Evolutionary conservation across 495 filamentous ascomycete species (phyloP).

Genomic region (Xylaria grammica): DNA sequence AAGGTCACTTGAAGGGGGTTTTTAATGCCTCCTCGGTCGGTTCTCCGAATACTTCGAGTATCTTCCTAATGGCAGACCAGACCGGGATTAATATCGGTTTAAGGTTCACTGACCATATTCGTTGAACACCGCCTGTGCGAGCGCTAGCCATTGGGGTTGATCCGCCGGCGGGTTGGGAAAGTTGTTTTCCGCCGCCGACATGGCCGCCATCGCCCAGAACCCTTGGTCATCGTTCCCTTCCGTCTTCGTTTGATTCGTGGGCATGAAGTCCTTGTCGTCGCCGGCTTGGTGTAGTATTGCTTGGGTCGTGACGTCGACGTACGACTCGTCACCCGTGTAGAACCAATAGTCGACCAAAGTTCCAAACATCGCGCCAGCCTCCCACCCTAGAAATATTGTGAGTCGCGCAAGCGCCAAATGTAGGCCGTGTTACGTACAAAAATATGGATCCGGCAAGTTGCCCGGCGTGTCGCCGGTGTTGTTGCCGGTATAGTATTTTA

Average conservation of each 20-base stretch:
- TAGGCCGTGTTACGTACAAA: constrained; percentile 49
- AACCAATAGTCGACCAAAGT: constrained; percentile 83
- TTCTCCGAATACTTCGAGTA: too few species aligned
- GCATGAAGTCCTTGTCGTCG: constrained; percentile 73
- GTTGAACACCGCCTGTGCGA: constrained; percentile 82
- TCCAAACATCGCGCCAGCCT: constrained; percentile 77
- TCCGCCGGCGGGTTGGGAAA: constrained; percentile 68
- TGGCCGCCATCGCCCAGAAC: constrained; percentile 84
- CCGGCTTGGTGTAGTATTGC: constrained; percentile 75
- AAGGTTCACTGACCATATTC: constrained; percentile 44
- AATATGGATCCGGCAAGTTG: constrained; percentile 77
- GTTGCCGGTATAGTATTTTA: constrained; percentile 72
- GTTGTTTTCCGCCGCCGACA: constrained; percentile 80
- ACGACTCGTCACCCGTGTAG: constrained; percentile 75
- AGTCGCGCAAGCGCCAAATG: constrained; percentile 3
- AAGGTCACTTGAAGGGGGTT: neutral
- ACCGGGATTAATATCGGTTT: neutral
- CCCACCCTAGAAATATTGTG: constrained; percentile 62
- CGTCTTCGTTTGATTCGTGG: constrained; percentile 76
- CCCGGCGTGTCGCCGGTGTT: constrained; percentile 72
- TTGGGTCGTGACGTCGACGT: constrained; percentile 70
- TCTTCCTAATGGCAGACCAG: too few species aligned
- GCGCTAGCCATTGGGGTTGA: constrained; percentile 75
- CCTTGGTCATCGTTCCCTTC: constrained; percentile 85
- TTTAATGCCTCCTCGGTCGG: neutral